Evolutionary conservation across 495 filamentous ascomycete species (phyloP), one percentile per base, ranked within the genome.

Genomic region (Terfezia claveryi): DNA sequence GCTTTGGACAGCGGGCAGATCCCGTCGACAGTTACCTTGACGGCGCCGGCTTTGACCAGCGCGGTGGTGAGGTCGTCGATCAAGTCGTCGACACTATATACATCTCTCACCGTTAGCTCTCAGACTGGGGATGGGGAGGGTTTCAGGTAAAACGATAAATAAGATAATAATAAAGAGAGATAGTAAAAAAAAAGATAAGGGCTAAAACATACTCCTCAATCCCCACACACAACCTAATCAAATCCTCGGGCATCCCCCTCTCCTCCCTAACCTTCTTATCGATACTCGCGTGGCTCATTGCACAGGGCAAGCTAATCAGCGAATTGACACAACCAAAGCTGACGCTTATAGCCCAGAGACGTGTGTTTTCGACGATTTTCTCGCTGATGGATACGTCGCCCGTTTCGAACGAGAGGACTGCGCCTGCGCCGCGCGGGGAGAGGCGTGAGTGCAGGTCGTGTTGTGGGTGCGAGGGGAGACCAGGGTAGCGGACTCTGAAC

Each of bases 211-310:
- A 65, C 63, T 98, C 92, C 65, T 98, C 91, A 66, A 98, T 98
- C 32, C 91, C 91, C 37, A 98, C 87, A 68, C 91, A 98, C 57
- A 98, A 68, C 54, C 91, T 72, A 56, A 98, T 95, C 49, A 98
- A 79, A 69, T 98, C 91, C 69, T 98, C 91, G 16, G 91, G 91
- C 77, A 98, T 81, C 52, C 81, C 79, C 59, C 91, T 75, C 70
- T 98, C 89, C 64, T 76, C 71, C 61, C 91, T 74, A 55, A 88
- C 94, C 73, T 91, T 89, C 57, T 82, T 83, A 67, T 96, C 92
- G 67, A 98, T 98, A 65, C 87, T 94, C 20, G 91, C 91, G 71
- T 98, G 91, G 68, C 92, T 96, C 91, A 98, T 98, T 57, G n/a
- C 36, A 64, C 91, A 98, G 10, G 91, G 91, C 91, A 98, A 94